Evolutionary conservation across 2,329 filamentous ascomycete genomes (phyloP).

Genomic region (Aureobasidium sp.): DNA sequence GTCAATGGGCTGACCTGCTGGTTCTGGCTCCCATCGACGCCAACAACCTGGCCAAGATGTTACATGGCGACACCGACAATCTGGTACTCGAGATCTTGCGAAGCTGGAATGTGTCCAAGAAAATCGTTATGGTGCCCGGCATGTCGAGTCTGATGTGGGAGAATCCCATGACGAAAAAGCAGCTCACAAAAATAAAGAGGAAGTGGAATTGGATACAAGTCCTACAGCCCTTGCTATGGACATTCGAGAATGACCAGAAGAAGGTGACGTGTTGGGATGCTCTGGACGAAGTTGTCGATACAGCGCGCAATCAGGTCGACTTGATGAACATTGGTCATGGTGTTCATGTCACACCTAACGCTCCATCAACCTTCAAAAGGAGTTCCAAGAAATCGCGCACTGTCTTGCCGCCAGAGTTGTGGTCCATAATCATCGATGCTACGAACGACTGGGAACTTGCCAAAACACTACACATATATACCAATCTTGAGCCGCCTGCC

Average conservation of each 20-base stretch:
- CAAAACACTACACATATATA: conserved; percentile 70
- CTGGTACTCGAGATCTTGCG: conserved; percentile 72
- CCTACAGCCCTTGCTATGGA: conserved; percentile 73
- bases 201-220: conserved; percentile 86
- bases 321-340: conserved; percentile 65
- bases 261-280: conserved; percentile 45
- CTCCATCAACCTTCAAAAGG: conserved; percentile 18
- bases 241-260: conserved; percentile 53
- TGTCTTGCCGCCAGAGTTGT: conserved; percentile 72
- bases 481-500: conserved; percentile 61
- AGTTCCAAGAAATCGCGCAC: conserved; percentile 18
- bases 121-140: conserved; percentile 73
- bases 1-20: conserved; percentile 80
- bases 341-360: conserved; percentile 41
- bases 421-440: conserved; percentile 78
- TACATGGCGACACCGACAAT: conserved; percentile 73
- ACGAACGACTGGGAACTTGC: conserved; percentile 88
- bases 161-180: conserved; percentile 79
- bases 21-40: conserved; percentile 79
- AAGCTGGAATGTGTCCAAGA: conserved; percentile 81
- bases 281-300: conserved; percentile 62
- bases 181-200: conserved; percentile 70
- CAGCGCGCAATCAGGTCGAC: conserved; percentile 69
- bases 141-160: conserved; percentile 89
- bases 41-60: conserved; percentile 77